Percentiles rank a stretch among this genome's conserved stretches.
Evolutionary conservation across 1,139 yeast species (phyloP).

Genomic region (Kodamaea sp.): DNA sequence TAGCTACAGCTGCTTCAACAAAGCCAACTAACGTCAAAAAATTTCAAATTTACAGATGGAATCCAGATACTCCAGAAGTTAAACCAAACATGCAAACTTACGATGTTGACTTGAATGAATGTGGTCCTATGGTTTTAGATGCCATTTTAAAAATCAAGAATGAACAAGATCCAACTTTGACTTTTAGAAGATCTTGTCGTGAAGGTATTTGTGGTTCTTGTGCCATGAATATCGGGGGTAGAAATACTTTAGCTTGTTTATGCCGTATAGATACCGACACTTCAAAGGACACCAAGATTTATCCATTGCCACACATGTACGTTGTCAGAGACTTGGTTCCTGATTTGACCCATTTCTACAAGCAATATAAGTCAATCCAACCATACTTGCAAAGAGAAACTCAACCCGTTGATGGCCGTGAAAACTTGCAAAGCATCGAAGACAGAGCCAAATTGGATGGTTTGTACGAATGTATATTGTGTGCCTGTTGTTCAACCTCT

Average conservation of each 20-base stretch:
- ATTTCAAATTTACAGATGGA: constrained; percentile 96
- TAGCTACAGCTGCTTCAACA: constrained; percentile 40
- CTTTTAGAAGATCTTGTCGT: constrained; percentile 97
- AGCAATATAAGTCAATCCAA: constrained; percentile 97
- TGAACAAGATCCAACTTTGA: constrained; percentile 92
- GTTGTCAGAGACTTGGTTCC: constrained; percentile 97
- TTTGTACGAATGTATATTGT: constrained; percentile 92
- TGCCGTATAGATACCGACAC: constrained; percentile 86
- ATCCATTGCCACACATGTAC: constrained; percentile 98
- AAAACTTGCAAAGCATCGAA: constrained; percentile 83
- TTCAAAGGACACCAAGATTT: constrained; percentile 75
- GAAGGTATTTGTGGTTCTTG: constrained; percentile 99
- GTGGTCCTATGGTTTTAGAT: constrained; percentile 98
- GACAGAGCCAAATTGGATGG: constrained; percentile 98
- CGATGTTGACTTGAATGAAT: constrained; percentile 78
- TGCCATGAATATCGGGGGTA: constrained; percentile 99
- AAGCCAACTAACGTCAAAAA: constrained; percentile 62
- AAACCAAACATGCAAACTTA: constrained; percentile 86
- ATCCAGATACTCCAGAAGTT: constrained; percentile 92
- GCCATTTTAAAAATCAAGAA: constrained; percentile 92
- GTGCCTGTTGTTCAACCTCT: constrained; percentile 98
- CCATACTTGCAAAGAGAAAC: constrained; percentile 88
- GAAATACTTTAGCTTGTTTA: constrained; percentile 93
- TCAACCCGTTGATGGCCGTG: constrained; percentile 86
- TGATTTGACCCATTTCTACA: constrained; percentile 94